These are phyloP conservation scores for Podospora pseudoanserina DNA, from an alignment of 495 filamentous ascomycete species.

Conservation along the genomic window DNA sequence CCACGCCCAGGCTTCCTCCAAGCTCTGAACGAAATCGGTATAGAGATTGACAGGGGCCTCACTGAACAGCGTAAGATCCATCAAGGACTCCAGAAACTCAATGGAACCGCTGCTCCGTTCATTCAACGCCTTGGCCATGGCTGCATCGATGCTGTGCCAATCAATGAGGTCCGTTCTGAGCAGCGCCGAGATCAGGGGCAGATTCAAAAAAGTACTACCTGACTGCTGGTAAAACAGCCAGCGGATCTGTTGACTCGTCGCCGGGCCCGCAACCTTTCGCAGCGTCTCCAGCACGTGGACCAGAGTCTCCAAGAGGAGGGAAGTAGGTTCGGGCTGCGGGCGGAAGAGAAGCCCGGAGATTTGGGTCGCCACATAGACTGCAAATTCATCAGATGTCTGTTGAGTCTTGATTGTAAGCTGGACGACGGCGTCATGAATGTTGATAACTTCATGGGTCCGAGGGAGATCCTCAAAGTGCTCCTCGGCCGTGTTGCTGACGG, in stretches of 20 bases:
- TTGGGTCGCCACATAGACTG: slow-evolving; percentile 62
- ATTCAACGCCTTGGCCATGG: slow-evolving; percentile 65
- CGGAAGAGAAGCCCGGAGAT: slow-evolving; percentile 67
- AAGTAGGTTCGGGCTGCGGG: slow-evolving; percentile 42
- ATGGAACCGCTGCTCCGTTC: slow-evolving; percentile 65
- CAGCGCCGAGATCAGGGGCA: slow-evolving; percentile 70
- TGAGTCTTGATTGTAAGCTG: slow-evolving; percentile 53
- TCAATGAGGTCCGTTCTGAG: slow-evolving; percentile 71
- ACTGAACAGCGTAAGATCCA: slow-evolving; percentile 73
- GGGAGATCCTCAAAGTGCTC: slow-evolving; percentile 68
- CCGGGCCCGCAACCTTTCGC: slow-evolving; percentile 70
- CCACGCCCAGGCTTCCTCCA: slow-evolving; percentile 79
- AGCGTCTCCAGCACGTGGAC: slow-evolving; percentile 76
- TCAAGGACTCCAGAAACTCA: slow-evolving; percentile 68
- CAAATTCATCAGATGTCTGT: slow-evolving; percentile 62
- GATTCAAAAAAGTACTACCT: slow-evolving; percentile 73
- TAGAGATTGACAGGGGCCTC: slow-evolving; percentile 71
- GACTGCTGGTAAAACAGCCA: slow-evolving; percentile 62
- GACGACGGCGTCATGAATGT: slow-evolving; percentile 56
- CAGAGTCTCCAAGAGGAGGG: slow-evolving; percentile 78
- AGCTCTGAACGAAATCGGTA: slow-evolving; percentile 79
- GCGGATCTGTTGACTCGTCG: slow-evolving; percentile 65
- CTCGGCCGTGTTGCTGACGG: slow-evolving; percentile 61
- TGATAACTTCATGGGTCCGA: slow-evolving; percentile 58
- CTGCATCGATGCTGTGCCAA: slow-evolving; percentile 72